Evolutionary conservation across 2,329 filamentous ascomycete genomes (phyloP).

Genomic region (Leptographium flavum): DNA sequence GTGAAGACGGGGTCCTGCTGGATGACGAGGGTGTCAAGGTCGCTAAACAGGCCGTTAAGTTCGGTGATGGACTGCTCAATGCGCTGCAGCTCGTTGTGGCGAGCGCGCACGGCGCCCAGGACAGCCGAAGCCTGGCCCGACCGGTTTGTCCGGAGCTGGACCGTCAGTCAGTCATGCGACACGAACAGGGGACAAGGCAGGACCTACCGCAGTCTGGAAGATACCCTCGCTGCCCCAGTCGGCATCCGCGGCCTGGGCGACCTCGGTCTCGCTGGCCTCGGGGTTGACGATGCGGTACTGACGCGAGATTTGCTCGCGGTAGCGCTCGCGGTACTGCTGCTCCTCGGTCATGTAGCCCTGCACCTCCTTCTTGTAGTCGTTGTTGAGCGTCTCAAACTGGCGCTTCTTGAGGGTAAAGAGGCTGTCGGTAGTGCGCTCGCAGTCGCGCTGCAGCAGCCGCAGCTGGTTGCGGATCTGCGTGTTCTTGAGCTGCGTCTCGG

Average conservation of each 20-base stretch:
- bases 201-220: conserved; percentile 66
- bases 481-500: conserved; percentile 58
- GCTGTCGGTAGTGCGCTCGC: conserved; percentile 44
- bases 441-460: conserved; percentile 59
- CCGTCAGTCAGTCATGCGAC: neutral
- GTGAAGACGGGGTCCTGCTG: conserved; percentile 53
- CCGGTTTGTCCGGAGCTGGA: conserved; percentile 59
- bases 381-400: conserved; percentile 56
- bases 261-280: conserved; percentile 60
- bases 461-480: conserved; percentile 67
- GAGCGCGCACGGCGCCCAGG: conserved; percentile 64
- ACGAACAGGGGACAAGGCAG: neutral
- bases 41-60: conserved; percentile 55
- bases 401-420: conserved; percentile 53
- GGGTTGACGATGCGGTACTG: conserved; percentile 76
- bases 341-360: conserved; percentile 60
- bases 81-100: conserved; percentile 69
- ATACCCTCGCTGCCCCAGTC: conserved; percentile 70
- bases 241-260: conserved; percentile 51
- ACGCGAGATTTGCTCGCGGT: conserved; percentile 63
- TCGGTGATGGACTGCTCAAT: conserved; percentile 65
- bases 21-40: conserved; percentile 61
- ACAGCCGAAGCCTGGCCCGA: conserved; percentile 58
- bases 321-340: conserved; percentile 53
- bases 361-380: conserved; percentile 57